A percentile compares a stretch with the other conserved stretches of the same genome.
These are phyloP conservation scores for Leptodermis oblonga DNA, from an alignment of 257 asterid genomes.

Conservation along the genomic window DNA sequence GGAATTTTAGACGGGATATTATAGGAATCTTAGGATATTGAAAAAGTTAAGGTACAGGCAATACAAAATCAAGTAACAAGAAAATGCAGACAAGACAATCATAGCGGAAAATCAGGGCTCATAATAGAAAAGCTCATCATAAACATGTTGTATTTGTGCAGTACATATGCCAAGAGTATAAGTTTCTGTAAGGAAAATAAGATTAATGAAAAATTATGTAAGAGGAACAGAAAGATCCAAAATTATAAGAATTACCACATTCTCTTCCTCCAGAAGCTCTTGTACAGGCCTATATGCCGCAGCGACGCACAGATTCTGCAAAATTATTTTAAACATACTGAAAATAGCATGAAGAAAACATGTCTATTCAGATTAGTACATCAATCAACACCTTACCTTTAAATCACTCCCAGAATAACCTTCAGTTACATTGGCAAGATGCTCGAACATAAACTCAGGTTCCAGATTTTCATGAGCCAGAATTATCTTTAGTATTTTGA, in stretches of 20 bases:
- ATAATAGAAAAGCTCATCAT: not conserved
- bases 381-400: constrained; percentile 52
- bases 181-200: not conserved
- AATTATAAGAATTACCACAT: constrained; percentile 35
- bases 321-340: not conserved
- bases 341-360: constrained; percentile 11
- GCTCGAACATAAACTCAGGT: constrained; percentile 56
- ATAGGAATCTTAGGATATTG: not conserved
- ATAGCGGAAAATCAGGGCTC: not conserved
- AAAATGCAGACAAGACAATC: not conserved
- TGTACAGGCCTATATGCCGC: constrained; percentile 96
- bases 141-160: not conserved
- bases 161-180: not conserved
- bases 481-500: constrained; percentile 77
- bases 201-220: not conserved
- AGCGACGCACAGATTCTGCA: constrained; percentile 93
- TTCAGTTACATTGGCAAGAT: constrained; percentile 90
- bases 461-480: constrained; percentile 77
- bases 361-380: not conserved
- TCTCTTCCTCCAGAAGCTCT: constrained; percentile 77
- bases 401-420: constrained; percentile 99
- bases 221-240: constrained; percentile 1
- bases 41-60: not conserved
- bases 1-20: not conserved
- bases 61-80: not conserved